These are phyloP conservation scores for Centrapalus pauciflorus DNA, from an alignment of 129 eudicot species.

Conservation along the genomic window DNA sequence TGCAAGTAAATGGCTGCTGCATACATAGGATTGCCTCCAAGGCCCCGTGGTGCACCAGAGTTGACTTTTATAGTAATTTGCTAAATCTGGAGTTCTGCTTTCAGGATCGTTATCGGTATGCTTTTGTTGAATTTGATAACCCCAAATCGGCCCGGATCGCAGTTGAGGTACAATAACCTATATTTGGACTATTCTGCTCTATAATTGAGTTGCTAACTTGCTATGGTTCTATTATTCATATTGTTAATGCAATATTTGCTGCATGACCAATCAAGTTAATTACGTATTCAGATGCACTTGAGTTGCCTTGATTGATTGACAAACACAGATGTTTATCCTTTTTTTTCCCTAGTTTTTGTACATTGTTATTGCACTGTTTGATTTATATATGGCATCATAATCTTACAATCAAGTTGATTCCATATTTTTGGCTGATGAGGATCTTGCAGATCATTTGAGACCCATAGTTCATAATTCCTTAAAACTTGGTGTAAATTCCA, in stretches of 20 bases:
- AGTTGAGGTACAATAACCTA: constrained; percentile 30
- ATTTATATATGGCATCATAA: background rate
- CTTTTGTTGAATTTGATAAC: constrained; percentile 38
- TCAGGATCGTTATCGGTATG: constrained; percentile 43
- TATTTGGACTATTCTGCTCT: background rate
- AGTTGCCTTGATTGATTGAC: too few species aligned
- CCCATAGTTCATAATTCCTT: background rate
- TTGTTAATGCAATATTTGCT: background rate
- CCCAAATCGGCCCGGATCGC: constrained; percentile 32
- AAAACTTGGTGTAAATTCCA: background rate
- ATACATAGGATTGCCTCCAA: background rate
- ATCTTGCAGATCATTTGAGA: background rate
- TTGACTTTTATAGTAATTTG: background rate
- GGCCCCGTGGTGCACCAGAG: background rate
- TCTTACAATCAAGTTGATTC: background rate
- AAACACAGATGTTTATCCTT: too few species aligned
- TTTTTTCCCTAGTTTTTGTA: background rate
- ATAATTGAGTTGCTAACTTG: too few species aligned
- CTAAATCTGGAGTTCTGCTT: background rate
- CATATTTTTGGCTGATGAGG: constrained; percentile 2
- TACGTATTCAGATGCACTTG: too few species aligned
- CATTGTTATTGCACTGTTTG: background rate
- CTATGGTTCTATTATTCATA: background rate
- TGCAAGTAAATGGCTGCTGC: background rate
- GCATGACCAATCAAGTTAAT: too few species aligned